phyloP scores from a whole-genome alignment of 2,329 filamentous ascomycete genomes.

The Alternaria sp. region DNA sequence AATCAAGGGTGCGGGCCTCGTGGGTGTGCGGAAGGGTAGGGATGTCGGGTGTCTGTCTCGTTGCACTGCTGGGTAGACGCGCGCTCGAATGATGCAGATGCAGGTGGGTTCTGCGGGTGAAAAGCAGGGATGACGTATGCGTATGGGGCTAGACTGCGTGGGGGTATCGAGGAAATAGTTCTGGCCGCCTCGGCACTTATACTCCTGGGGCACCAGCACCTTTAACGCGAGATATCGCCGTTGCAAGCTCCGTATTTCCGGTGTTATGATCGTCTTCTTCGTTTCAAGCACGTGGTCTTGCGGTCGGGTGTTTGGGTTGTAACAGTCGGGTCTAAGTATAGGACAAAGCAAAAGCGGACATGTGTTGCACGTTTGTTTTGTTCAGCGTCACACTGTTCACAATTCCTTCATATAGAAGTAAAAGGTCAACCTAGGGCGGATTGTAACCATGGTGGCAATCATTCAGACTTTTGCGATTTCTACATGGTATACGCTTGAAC shows the following conservation, averaged over 20 bases:
- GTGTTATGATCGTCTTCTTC: neutral
- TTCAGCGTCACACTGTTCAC: neutral
- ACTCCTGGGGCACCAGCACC: neutral
- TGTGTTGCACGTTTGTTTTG: neutral
- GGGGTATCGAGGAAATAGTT: constrained; percentile 1
- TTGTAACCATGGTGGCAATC: neutral
- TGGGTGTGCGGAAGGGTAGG: neutral
- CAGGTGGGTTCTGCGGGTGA: constrained; percentile 7
- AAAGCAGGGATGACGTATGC: constrained; percentile 25
- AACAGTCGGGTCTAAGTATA: neutral
- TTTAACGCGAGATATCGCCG: neutral
- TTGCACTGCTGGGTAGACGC: constrained; percentile 8
- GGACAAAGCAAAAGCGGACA: neutral
- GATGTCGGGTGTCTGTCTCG: constrained; percentile 20
- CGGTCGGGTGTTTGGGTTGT: neutral
- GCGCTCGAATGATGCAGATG: constrained; percentile 13
- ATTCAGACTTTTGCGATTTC: neutral
- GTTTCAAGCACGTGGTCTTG: neutral
- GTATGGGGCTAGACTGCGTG: constrained; percentile 13
- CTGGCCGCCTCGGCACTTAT: neutral
- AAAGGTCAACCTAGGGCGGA: neutral
- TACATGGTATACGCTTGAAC: neutral
- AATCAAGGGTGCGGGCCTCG: neutral
- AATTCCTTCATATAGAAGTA: neutral
- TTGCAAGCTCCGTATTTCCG: neutral